phyloP scores from a whole-genome alignment of 257 asterid species.

The Petunia secreta region DNA sequence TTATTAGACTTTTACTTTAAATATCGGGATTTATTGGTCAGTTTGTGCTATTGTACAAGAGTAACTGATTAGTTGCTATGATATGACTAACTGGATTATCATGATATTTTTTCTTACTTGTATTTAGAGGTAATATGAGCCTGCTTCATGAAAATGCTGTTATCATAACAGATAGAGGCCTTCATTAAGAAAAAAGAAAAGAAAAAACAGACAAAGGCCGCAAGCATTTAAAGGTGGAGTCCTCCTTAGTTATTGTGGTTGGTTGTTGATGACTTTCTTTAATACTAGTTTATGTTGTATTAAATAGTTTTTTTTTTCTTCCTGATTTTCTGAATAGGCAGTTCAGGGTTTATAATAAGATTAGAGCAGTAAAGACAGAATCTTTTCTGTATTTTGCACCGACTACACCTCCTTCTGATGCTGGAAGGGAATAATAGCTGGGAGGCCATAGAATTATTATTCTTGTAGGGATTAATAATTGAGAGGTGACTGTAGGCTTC shows the following conservation, averaged over 20 bases:
- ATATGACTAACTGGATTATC: background rate
- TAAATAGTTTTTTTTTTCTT: background rate
- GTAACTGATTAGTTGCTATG: background rate
- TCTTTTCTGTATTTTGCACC: background rate
- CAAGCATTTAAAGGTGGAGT: background rate
- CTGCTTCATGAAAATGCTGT: constrained; percentile 6
- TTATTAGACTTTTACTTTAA: constrained; percentile 13
- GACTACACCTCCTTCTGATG: background rate
- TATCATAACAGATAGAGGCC: background rate
- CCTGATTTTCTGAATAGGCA: background rate
- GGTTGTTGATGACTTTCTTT: background rate
- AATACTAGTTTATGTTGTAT: background rate
- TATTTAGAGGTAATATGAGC: background rate
- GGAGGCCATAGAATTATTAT: constrained; percentile 3
- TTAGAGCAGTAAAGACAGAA: background rate
- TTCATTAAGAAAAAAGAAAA: too few relatives aligned
- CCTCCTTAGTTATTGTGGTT: background rate
- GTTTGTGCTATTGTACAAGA: constrained; percentile 2
- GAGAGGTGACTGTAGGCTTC: background rate
- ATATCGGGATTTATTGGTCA: background rate
- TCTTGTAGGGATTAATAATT: background rate
- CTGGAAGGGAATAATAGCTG: background rate
- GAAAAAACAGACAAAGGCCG: background rate
- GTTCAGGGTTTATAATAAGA: constrained; percentile 13
- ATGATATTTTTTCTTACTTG: background rate